phyloP scores from a whole-genome alignment of 2,329 filamentous ascomycete species.

The Orbilia blumenaviensis region DNA sequence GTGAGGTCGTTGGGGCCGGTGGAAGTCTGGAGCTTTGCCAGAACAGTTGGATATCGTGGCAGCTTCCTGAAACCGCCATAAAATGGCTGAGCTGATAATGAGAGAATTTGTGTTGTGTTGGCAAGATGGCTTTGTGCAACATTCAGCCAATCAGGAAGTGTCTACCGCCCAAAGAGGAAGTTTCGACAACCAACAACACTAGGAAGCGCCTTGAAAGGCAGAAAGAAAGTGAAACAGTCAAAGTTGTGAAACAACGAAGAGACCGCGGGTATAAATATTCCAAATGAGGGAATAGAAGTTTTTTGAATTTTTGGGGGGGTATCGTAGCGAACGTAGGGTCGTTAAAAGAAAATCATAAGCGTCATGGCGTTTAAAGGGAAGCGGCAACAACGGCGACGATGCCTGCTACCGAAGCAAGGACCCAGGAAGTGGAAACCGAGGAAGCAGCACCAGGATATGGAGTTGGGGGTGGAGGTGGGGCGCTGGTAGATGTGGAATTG shows the following conservation, averaged over 20 bases:
- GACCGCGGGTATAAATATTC: constrained; percentile 5
- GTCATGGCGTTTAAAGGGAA: constrained; percentile 31
- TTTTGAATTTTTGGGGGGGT: constrained; percentile 1
- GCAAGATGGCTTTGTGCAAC: constrained; percentile 1
- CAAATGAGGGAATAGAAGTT: constrained; percentile 25
- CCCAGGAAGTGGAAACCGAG: constrained; percentile 46
- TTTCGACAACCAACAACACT: constrained; percentile 52
- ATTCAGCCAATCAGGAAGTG: constrained; percentile 39
- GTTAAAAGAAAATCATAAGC: constrained; percentile 17
- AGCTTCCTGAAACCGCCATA: neutral
- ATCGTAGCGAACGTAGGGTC: constrained; percentile 43
- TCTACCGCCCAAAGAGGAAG: constrained; percentile 48
- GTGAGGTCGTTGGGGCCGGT: constrained; percentile 45
- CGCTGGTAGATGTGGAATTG: constrained; percentile 16
- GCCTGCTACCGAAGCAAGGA: constrained; percentile 44
- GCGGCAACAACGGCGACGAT: constrained; percentile 38
- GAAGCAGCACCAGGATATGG: constrained; percentile 47
- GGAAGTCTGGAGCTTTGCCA: constrained; percentile 25
- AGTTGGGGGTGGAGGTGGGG: constrained; percentile 25
- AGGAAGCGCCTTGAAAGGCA: constrained; percentile 35
- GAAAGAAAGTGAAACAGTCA: constrained; percentile 34
- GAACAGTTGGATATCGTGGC: constrained; percentile 35
- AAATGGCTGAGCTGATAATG: constrained; percentile 11
- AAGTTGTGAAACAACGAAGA: constrained; percentile 31
- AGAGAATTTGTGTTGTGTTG: constrained; percentile 39